phyloP scores from a whole-genome alignment of 352 stramenopile species.

The Globisporangium polare region DNA sequence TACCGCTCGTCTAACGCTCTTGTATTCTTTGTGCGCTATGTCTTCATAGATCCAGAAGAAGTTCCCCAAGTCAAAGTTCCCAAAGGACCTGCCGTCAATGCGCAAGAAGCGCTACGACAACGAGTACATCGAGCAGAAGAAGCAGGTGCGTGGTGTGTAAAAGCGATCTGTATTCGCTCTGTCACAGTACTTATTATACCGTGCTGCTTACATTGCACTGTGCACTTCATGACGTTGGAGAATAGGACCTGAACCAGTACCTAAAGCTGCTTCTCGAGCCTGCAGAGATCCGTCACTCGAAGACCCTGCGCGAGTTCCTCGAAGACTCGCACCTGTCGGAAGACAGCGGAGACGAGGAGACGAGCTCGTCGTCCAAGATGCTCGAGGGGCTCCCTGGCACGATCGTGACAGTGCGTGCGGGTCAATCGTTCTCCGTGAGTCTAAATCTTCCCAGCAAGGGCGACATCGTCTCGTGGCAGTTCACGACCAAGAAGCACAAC shows the following conservation, averaged over 20 bases:
- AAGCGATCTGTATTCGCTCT: not conserved
- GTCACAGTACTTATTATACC: not conserved
- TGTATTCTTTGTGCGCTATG: not conserved
- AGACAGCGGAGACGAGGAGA: conserved; percentile 54
- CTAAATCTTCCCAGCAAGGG: conserved; percentile 34
- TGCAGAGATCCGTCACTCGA: conserved; percentile 47
- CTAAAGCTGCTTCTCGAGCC: conserved; percentile 46
- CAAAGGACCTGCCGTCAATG: conserved; percentile 57
- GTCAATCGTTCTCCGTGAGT: conserved; percentile 67
- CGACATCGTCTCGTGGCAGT: conserved; percentile 65
- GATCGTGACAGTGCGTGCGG: conserved; percentile 57
- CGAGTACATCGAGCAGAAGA: conserved; percentile 75
- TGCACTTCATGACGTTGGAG: not conserved
- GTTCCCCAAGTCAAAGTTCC: conserved; percentile 66
- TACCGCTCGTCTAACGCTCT: not conserved
- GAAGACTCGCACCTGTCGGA: conserved; percentile 48
- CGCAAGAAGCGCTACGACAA: conserved; percentile 71
- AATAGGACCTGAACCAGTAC: conserved; percentile 55
- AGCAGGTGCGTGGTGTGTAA: conserved; percentile 17
- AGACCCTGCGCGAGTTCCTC: conserved; percentile 56
- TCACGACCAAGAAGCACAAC: conserved; percentile 77
- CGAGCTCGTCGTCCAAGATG: conserved; percentile 32
- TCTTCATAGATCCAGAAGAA: conserved; percentile 54
- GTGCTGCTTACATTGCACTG: not conserved
- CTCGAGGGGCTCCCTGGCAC: conserved; percentile 55